These are phyloP conservation scores for Malania oleifera DNA, from an alignment of 164 flowering plant species.

Conservation along the genomic window DNA sequence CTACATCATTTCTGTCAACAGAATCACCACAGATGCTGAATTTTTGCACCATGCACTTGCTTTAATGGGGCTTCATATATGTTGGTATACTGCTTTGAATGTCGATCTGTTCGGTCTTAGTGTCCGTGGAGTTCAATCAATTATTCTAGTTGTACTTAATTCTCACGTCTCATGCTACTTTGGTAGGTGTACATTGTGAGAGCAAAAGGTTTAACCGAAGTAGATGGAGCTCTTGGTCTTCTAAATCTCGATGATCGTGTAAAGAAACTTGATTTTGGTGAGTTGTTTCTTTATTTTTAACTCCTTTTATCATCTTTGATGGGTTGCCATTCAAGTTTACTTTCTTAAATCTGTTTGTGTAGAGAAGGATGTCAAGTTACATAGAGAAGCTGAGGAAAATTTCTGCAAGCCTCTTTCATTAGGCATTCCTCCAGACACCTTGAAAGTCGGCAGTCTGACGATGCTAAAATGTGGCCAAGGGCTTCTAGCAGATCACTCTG, in stretches of 20 bases:
- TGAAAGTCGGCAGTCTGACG: neutral
- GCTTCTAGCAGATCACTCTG: constrained; percentile 10
- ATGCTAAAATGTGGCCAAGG: constrained; percentile 3
- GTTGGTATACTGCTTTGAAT: too few relatives aligned
- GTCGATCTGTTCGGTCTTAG: too few relatives aligned
- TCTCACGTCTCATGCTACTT: neutral
- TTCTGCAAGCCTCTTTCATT: neutral
- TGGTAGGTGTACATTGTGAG: constrained; percentile 43
- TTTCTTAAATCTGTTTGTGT: too few relatives aligned
- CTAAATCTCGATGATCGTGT: constrained; percentile 15
- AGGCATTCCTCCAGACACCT: neutral
- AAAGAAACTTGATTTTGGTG: constrained; percentile 20
- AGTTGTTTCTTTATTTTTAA: constrained; percentile 6
- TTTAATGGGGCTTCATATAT: too few relatives aligned
- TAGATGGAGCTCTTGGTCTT: constrained; percentile 35
- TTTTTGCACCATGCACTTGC: too few relatives aligned
- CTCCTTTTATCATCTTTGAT: neutral
- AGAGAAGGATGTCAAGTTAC: too few relatives aligned
- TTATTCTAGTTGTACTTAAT: too few relatives aligned
- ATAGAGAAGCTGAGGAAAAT: neutral
- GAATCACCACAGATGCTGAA: too few relatives aligned
- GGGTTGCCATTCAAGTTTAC: too few relatives aligned
- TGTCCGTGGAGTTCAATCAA: too few relatives aligned
- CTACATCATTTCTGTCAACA: too few relatives aligned
- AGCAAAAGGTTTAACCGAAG: constrained; percentile 24